A percentile compares a stretch with the other conserved stretches of the same genome.
phyloP scores from a whole-genome alignment of 371 early-diverging fungal species.

The Mortierella polycephala region DNA sequence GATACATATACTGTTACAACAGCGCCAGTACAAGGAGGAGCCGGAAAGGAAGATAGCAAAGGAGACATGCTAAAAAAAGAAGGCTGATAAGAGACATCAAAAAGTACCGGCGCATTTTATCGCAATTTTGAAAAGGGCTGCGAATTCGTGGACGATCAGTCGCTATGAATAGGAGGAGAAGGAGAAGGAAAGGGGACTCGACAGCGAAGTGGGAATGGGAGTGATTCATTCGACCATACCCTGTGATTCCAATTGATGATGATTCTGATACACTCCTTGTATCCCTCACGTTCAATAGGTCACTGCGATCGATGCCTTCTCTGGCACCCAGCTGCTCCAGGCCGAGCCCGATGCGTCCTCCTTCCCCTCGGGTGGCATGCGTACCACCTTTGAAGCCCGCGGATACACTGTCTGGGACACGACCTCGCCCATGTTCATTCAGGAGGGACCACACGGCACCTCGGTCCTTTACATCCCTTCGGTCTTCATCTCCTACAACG shows the following conservation, averaged over 20 bases:
- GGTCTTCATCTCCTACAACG: conserved; percentile 98
- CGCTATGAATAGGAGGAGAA: too few species aligned
- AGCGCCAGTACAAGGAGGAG: conserved; percentile 88
- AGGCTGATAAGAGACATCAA: not conserved
- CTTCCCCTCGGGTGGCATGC: conserved; percentile 98
- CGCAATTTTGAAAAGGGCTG: too few species aligned
- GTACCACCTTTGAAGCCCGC: conserved; percentile 98
- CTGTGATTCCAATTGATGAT: not conserved
- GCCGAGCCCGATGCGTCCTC: conserved; percentile 99
- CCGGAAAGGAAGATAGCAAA: conserved; percentile 70
- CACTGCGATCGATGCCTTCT: conserved; percentile 68
- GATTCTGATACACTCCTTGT: not conserved
- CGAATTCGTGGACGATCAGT: too few species aligned
- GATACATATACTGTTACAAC: conserved; percentile 94
- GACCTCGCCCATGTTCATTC: conserved; percentile 95
- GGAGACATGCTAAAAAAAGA: not conserved
- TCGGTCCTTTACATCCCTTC: conserved; percentile 95
- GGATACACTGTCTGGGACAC: conserved; percentile 99
- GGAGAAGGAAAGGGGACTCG: too few species aligned
- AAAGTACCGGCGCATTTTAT: not conserved
- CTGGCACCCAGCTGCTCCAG: conserved; percentile 95
- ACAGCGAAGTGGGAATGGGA: too few species aligned
- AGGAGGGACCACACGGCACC: conserved; percentile 92
- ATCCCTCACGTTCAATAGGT: conserved; percentile 6
- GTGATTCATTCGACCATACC: too few species aligned